Conservation (phyloP, 257 asterid genomes). For the Solanum pennellii region DNA sequence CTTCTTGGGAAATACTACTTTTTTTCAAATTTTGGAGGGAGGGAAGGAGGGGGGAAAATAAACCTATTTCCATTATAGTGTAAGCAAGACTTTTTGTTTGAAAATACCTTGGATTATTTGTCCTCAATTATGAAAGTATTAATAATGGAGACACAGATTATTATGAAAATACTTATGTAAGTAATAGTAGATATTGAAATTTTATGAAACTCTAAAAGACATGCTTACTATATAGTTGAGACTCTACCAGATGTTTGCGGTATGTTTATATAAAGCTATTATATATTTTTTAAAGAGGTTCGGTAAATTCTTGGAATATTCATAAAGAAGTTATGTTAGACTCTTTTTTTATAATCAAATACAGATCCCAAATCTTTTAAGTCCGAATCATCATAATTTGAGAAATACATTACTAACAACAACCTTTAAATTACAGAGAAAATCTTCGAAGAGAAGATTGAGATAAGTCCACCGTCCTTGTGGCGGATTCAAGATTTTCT, state of each 20-base stretch:
- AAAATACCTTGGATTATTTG: neutral
- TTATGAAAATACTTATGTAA: too few species aligned
- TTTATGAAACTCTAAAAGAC: too few species aligned
- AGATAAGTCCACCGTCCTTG: too few species aligned
- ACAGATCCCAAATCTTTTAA: neutral
- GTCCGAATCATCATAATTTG: neutral
- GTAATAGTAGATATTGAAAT: neutral
- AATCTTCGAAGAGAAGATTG: too few species aligned
- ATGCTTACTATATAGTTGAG: neutral
- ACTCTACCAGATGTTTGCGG: neutral
- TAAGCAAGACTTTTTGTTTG: neutral
- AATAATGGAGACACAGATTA: neutral
- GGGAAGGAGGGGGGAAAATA: neutral
- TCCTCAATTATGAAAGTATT: neutral
- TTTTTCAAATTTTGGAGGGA: neutral
- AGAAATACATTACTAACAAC: neutral
- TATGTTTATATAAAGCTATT: neutral
- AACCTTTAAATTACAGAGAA: neutral
- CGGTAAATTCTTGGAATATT: neutral
- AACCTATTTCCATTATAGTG: neutral
- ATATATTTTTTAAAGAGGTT: too few species aligned
- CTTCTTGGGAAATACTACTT: neutral
- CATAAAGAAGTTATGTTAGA: neutral
- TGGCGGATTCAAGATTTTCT: too few species aligned
- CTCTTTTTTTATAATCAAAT: too few species aligned